Evolutionary conservation across 768 basidiomycete genomes (phyloP).

Genomic region (Pleurotus ostreatus): DNA sequence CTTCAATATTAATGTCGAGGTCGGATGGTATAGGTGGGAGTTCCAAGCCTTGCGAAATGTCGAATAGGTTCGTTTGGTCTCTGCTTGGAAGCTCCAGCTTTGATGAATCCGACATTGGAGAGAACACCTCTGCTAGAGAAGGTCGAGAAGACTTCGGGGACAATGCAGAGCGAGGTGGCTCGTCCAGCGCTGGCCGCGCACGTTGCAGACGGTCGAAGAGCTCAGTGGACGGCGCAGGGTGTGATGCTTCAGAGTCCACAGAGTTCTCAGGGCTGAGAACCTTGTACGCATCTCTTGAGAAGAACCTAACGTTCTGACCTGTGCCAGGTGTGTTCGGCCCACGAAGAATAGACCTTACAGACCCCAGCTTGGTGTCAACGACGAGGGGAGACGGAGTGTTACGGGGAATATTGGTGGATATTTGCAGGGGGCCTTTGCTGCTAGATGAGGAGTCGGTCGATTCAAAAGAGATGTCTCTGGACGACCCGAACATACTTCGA

Average conservation of each 20-base stretch:
- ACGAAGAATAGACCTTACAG: slow-evolving; percentile 69
- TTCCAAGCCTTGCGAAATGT: slow-evolving; percentile 54
- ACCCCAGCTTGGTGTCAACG: slow-evolving; percentile 38
- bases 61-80: slow-evolving; percentile 50
- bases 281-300: slow-evolving; percentile 64
- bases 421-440: slow-evolving; percentile 9
- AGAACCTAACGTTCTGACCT: slow-evolving; percentile 78
- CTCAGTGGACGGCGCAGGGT: slow-evolving; percentile 20
- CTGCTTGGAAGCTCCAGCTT: slow-evolving; percentile 36
- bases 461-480: slow-evolving; percentile 11
- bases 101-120: slow-evolving; percentile 23
- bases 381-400: slow-evolving; percentile 29
- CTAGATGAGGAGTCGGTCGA: slow-evolving; percentile 12
- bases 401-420: slow-evolving; percentile 13
- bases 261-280: slow-evolving; percentile 65
- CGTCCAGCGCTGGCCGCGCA: slow-evolving; percentile 19
- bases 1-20: slow-evolving; percentile 24
- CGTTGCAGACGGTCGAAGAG: slow-evolving; percentile 30
- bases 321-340: slow-evolving; percentile 70
- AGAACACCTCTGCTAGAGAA: slow-evolving; percentile 47
- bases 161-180: slow-evolving; percentile 27
- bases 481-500: slow-evolving; percentile 4
- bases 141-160: slow-evolving; percentile 36
- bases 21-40: slow-evolving; percentile 45
- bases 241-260: slow-evolving; percentile 31